Conservation (phyloP, 129 eudicot genomes). For the Flaveria bidentis region DNA sequence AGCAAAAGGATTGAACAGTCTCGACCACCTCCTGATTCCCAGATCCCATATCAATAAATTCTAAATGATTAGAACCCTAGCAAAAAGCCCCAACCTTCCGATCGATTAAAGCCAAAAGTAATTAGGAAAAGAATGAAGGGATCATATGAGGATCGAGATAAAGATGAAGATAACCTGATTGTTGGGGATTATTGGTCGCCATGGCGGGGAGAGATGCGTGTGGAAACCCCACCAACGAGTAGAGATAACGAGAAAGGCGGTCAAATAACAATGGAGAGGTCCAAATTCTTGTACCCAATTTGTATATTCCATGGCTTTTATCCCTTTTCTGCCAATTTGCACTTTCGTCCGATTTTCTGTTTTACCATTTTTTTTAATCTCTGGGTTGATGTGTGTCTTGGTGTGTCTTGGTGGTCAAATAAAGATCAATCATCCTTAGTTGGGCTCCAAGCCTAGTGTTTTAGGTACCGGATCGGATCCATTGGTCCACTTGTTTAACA, state of each 20-base stretch:
- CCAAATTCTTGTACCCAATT: neutral
- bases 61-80: constrained; percentile 22
- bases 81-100: neutral
- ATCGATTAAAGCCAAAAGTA: constrained; percentile 12
- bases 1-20: neutral
- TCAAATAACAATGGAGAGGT: neutral
- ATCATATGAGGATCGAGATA: constrained; percentile 6
- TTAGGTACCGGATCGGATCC: too few species aligned
- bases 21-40: constrained; percentile 7
- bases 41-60: constrained; percentile 26
- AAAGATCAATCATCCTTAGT: neutral
- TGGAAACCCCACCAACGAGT: constrained; percentile 35
- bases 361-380: too few species aligned
- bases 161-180: constrained; percentile 39
- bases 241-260: constrained; percentile 22
- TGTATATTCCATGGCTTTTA: too few species aligned
- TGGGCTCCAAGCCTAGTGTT: neutral
- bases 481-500: too few species aligned
- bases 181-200: constrained; percentile 42
- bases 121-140: neutral
- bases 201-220: constrained; percentile 37
- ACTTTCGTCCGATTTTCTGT: too few species aligned
- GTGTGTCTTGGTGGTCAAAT: too few species aligned
- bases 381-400: too few species aligned
- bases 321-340: too few species aligned